phyloP scores from a whole-genome alignment of 2,329 filamentous ascomycete genomes.

The Dactylellina drechsleri region DNA sequence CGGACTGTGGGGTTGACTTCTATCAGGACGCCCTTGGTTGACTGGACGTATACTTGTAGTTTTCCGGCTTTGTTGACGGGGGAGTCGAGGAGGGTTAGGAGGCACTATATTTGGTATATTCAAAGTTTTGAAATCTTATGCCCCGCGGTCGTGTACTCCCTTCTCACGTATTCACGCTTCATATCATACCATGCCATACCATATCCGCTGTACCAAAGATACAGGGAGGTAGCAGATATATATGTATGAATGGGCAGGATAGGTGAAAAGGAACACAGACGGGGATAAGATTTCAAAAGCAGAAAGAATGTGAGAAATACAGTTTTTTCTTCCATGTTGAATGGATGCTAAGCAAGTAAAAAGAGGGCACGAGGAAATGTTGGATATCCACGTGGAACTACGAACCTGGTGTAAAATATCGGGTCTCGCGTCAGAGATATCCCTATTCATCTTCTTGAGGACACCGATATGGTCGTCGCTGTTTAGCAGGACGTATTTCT shows the following conservation, averaged over 20 bases:
- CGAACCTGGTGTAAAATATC: slow-evolving; percentile 98
- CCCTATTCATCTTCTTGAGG: slow-evolving; percentile 99
- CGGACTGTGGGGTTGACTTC: slow-evolving; percentile 98
- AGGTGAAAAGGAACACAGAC: too few relatives aligned
- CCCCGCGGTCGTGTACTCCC: too few relatives aligned
- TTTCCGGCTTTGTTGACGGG: slow-evolving; percentile 98
- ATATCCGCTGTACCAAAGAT: too few relatives aligned
- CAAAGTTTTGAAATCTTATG: background rate
- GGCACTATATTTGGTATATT: slow-evolving; percentile 72
- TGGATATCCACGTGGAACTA: slow-evolving; percentile 57
- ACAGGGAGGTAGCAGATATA: too few relatives aligned
- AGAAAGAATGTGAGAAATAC: slow-evolving; percentile 35
- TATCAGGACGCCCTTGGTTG: slow-evolving; percentile 94
- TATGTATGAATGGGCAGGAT: too few relatives aligned
- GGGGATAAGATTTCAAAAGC: too few relatives aligned
- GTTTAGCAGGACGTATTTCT: slow-evolving; percentile 97
- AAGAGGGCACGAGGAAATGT: slow-evolving; percentile 39
- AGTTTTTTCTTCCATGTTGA: slow-evolving; percentile 51
- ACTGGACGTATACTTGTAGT: slow-evolving; percentile 98
- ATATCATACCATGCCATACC: too few relatives aligned
- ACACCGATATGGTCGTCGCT: slow-evolving; percentile 99
- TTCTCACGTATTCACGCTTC: too few relatives aligned
- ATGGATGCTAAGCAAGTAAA: slow-evolving; percentile 34
- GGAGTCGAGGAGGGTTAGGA: slow-evolving; percentile 95
- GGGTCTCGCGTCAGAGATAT: slow-evolving; percentile 95